phyloP scores from a whole-genome alignment of 169 alveolate species.

The Cyclospora cayetanensis region DNA sequence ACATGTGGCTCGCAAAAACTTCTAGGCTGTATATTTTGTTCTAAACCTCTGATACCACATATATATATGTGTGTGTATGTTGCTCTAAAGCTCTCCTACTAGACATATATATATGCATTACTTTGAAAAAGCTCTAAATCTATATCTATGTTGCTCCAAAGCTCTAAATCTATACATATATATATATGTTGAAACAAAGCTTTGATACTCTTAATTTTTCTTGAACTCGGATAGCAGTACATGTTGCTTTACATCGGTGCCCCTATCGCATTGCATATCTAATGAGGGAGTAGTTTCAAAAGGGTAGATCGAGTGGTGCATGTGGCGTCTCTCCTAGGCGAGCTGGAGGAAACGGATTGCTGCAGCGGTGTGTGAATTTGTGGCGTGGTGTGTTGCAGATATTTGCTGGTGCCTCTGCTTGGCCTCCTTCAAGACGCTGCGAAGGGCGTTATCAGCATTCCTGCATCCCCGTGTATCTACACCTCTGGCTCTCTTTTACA shows the following conservation, averaged over 20 bases:
- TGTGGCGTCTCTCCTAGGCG: no score
- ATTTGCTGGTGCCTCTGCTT: slow-evolving; percentile 3
- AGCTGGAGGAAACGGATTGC: no score
- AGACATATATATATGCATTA: neutral
- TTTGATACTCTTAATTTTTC: no score
- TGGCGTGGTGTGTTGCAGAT: neutral
- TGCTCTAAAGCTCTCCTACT: neutral
- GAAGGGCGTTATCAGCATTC: neutral
- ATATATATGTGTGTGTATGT: neutral
- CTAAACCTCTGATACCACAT: no score
- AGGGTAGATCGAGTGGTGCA: no score
- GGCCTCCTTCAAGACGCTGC: slow-evolving; percentile 19
- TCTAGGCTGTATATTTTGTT: no score
- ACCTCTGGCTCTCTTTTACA: neutral
- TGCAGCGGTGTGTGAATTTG: neutral
- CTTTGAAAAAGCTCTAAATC: neutral
- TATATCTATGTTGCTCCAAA: neutral
- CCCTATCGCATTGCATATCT: neutral
- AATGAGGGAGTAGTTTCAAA: no score
- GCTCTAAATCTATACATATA: neutral
- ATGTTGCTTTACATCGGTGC: neutral
- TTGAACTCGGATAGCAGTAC: no score
- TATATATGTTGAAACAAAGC: neutral
- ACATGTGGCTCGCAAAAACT: no score
- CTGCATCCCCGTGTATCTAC: neutral